Base-by-base conservation (phyloP, 2,329 filamentous ascomycete genomes). In the Sarocladium brachiariae region DNA sequence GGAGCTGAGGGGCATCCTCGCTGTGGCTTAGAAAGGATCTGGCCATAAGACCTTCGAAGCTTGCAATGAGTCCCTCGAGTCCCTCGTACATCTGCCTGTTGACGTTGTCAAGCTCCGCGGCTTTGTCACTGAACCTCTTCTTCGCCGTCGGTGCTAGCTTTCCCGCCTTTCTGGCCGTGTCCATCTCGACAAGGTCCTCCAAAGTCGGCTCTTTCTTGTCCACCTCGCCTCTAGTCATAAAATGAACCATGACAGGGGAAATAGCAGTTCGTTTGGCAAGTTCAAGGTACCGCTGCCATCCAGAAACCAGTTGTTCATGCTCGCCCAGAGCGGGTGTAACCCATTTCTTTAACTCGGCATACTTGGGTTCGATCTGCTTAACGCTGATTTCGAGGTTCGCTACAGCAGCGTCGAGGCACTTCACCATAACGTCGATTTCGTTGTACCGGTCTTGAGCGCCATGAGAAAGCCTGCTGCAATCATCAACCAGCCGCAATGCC, bases 361-460 rank as follows among this genome's bases (percentile, higher is more conserved):
- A 84, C 62, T 87, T 89, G 52, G 83, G 78, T 60, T 90, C 84
- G 54, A 89, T 75, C 38, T 76, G 78, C 56, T 81, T 84, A 50
- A 91, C 78, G 62, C 89, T 87, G 16, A 82, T 78, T 59, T 90
- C 84, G 51, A 92, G 77, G 60, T 96, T 99, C 55, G 86, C 84
- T 19, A 96, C 83, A 6, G 92, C 93, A 23, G 93, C 88, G 55
- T 89, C 84, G 46, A 95, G 77, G 52, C 87, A 91, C 54, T 84
- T 83, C 61, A 89, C 76, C 65, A 95, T 90, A 49, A 87, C 81
- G 46, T 84, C 80, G 61, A 87, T 84, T 66, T 91, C 86, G 49
- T 75, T 73, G 61, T 89, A 86, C 56, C 87, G 78, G 51, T 83
- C 76, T 59, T 81, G 75, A 18, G 83, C 76, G 54, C 76, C 70